A percentile compares a stretch with the other conserved stretches of the same genome.
These are phyloP conservation scores for Malbranchea cinnamomea DNA, from an alignment of 2,329 filamentous ascomycete species.

Conservation along the genomic window DNA sequence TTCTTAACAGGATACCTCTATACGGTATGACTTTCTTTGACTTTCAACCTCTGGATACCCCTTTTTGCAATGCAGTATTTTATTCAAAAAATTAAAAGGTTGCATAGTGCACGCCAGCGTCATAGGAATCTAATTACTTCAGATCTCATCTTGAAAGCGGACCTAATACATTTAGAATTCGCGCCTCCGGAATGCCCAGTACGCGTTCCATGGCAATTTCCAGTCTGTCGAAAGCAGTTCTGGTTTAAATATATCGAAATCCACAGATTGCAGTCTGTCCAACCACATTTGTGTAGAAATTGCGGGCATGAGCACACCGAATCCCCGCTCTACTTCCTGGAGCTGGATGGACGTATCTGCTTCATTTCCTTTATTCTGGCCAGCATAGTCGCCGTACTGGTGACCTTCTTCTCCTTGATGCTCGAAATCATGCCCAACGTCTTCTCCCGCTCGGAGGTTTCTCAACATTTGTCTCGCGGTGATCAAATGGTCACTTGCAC, in stretches of 20 bases:
- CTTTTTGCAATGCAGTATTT: too few relatives aligned
- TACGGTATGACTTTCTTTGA: too few relatives aligned
- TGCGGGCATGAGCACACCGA: slow-evolving; percentile 68
- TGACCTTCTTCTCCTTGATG: slow-evolving; percentile 64
- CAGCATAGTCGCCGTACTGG: slow-evolving; percentile 31
- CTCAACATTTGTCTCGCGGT: slow-evolving; percentile 85
- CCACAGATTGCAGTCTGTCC: slow-evolving; percentile 56
- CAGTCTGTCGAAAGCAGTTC: slow-evolving; percentile 53
- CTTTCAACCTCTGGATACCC: too few relatives aligned
- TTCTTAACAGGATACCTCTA: too few relatives aligned
- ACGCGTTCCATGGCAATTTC: slow-evolving; percentile 72
- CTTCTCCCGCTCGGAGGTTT: slow-evolving; percentile 57
- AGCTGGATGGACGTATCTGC: slow-evolving; percentile 26
- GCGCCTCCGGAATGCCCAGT: slow-evolving; percentile 43
- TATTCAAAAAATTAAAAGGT: too few relatives aligned
- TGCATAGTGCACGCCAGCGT: too few relatives aligned
- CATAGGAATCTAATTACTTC: too few relatives aligned
- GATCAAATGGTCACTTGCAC: slow-evolving; percentile 90
- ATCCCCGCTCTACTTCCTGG: slow-evolving; percentile 49
- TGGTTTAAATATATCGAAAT: slow-evolving; percentile 69
- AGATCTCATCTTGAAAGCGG: too few relatives aligned
- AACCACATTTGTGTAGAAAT: slow-evolving; percentile 67
- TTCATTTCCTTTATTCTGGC: slow-evolving; percentile 9
- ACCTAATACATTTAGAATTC: slow-evolving; percentile 26
- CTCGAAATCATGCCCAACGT: slow-evolving; percentile 76